phyloP scores from a whole-genome alignment of 495 filamentous ascomycete species.

The Cudoniella acicularis region DNA sequence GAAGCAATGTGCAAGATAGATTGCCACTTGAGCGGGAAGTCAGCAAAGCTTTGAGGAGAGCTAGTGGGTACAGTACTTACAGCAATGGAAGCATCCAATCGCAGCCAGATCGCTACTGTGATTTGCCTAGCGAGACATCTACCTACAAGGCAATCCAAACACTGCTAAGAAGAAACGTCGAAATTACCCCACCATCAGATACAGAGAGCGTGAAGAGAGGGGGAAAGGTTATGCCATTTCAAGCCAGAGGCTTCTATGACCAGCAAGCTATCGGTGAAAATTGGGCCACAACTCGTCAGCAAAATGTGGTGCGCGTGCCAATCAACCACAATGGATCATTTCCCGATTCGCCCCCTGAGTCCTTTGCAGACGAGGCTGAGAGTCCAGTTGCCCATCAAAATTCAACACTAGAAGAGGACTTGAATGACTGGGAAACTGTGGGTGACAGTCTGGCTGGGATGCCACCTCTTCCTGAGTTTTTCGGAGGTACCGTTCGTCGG shows the following conservation, averaged over 20 bases:
- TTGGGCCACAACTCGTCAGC: background rate
- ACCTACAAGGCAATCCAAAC: background rate
- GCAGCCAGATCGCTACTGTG: constrained; percentile 3
- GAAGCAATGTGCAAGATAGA: background rate
- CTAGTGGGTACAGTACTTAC: constrained; percentile 16
- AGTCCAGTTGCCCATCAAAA: background rate
- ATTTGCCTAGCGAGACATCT: background rate
- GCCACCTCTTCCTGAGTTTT: background rate
- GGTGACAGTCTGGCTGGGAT: constrained; percentile 10
- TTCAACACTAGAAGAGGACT: constrained; percentile 9
- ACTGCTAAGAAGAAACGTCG: background rate
- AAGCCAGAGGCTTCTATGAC: constrained; percentile 15
- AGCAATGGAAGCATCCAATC: constrained; percentile 11
- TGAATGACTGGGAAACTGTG: constrained; percentile 27
- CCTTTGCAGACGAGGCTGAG: background rate
- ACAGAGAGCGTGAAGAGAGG: background rate
- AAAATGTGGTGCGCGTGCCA: constrained; percentile 12
- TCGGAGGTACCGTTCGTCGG: constrained; percentile 2
- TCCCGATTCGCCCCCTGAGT: constrained; percentile 5
- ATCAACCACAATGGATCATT: constrained; percentile 4
- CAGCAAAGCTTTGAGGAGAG: constrained; percentile 17
- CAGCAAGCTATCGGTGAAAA: constrained; percentile 5
- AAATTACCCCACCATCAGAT: background rate
- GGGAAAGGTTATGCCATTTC: background rate
- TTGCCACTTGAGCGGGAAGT: constrained; percentile 20